phyloP scores from a whole-genome alignment of 2,329 filamentous ascomycete genomes.

The Bipolaris victoriae region DNA sequence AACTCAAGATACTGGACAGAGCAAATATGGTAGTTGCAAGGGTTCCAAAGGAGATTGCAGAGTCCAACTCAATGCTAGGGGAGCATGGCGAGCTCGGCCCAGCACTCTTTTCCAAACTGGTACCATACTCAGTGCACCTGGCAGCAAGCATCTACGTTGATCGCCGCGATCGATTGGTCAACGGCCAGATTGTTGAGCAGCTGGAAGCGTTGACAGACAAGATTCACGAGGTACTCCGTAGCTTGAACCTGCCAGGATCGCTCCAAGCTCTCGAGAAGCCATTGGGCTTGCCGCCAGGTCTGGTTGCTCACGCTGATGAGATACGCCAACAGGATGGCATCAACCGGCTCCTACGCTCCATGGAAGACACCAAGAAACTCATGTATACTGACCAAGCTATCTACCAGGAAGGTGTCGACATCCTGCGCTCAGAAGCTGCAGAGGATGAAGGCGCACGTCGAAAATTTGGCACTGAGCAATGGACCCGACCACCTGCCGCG shows the following conservation, averaged over 20 bases:
- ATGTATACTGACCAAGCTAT: slow-evolving; percentile 76
- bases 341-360: slow-evolving; percentile 75
- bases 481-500: slow-evolving; percentile 73
- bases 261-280: slow-evolving; percentile 95
- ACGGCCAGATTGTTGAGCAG: slow-evolving; percentile 83
- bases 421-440: slow-evolving; percentile 78
- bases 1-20: slow-evolving; percentile 82
- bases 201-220: slow-evolving; percentile 80
- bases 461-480: slow-evolving; percentile 86
- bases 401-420: slow-evolving; percentile 81
- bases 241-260: slow-evolving; percentile 87
- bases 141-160: slow-evolving; percentile 96
- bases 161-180: slow-evolving; percentile 85
- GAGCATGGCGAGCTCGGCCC: slow-evolving; percentile 81
- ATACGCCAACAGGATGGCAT: slow-evolving; percentile 89
- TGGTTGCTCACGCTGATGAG: slow-evolving; percentile 91
- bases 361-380: slow-evolving; percentile 90
- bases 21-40: slow-evolving; percentile 86
- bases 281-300: slow-evolving; percentile 80
- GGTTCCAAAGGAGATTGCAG: slow-evolving; percentile 79
- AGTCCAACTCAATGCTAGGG: slow-evolving; percentile 80
- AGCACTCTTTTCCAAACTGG: slow-evolving; percentile 86
- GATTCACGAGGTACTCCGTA: slow-evolving; percentile 78
- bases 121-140: slow-evolving; percentile 94
- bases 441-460: slow-evolving; percentile 78